Percentiles rank a stretch among this genome's conserved stretches.
Evolutionary conservation across 1,284 basidiomycete genomes (phyloP).

Genomic region (Naganishia cerealis): DNA sequence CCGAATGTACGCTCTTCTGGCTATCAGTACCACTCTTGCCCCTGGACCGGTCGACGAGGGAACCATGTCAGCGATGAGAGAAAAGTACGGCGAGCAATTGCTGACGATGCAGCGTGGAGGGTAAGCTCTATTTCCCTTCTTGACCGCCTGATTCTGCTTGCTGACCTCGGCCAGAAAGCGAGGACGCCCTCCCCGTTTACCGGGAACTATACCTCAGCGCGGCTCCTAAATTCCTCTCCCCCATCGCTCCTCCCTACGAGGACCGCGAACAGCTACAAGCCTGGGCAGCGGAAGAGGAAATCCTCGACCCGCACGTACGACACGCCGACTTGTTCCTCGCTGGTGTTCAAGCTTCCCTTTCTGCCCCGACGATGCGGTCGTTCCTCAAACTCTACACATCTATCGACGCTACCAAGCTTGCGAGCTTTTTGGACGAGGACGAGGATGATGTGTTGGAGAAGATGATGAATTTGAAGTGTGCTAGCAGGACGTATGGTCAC

Average conservation of each 20-base stretch:
- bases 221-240: slow-evolving; percentile 93
- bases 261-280: slow-evolving; percentile 67
- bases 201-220: slow-evolving; percentile 93
- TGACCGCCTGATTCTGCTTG: neutral
- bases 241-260: slow-evolving; percentile 90
- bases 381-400: slow-evolving; percentile 95
- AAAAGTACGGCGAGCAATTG: slow-evolving; percentile 89
- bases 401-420: slow-evolving; percentile 85
- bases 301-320: slow-evolving; percentile 74
- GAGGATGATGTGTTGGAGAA: slow-evolving; percentile 94
- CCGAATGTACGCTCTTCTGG: slow-evolving; percentile 93
- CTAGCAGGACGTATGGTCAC: slow-evolving; percentile 65
- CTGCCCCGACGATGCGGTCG: slow-evolving; percentile 80
- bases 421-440: slow-evolving; percentile 77
- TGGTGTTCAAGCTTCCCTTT: slow-evolving; percentile 72
- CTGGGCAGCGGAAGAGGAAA: slow-evolving; percentile 59
- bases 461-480: slow-evolving; percentile 94
- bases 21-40: slow-evolving; percentile 87
- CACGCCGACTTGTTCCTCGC: slow-evolving; percentile 78
- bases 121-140: slow-evolving; percentile 52
- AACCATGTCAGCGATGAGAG: slow-evolving; percentile 87
- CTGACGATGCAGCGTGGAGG: slow-evolving; percentile 74
- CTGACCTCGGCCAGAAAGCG: slow-evolving; percentile 36
- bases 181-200: slow-evolving; percentile 76
- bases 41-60: slow-evolving; percentile 90